phyloP scores from a whole-genome alignment of 106 monocot genomes.

The Amphibolis antarctica region DNA sequence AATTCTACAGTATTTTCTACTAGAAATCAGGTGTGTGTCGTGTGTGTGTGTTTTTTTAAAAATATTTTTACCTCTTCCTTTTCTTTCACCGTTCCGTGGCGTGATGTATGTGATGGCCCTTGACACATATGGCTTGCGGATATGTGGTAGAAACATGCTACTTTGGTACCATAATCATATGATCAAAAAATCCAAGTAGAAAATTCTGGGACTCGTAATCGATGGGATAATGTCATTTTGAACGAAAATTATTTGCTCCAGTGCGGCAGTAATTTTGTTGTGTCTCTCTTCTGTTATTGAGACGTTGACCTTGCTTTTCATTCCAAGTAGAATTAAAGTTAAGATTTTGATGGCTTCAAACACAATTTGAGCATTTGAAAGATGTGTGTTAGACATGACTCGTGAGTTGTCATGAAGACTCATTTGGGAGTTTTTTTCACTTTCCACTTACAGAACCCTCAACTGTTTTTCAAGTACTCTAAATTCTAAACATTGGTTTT shows the following conservation, averaged over 20 bases:
- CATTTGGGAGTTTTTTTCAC: not conserved
- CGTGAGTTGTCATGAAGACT: not conserved
- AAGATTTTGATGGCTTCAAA: too few species aligned
- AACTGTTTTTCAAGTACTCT: too few species aligned
- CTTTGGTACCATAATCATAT: too few species aligned
- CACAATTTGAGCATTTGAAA: not conserved
- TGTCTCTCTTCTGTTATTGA: too few species aligned
- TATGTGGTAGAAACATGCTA: not conserved
- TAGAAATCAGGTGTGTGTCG: slow-evolving; percentile 58
- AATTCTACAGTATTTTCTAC: slow-evolving; percentile 71
- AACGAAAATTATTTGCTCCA: not conserved
- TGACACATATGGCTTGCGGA: not conserved
- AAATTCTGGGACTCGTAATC: not conserved
- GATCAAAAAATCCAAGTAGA: not conserved
- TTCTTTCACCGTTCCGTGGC: not conserved
- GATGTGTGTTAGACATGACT: not conserved
- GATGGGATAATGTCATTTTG: not conserved
- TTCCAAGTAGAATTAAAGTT: too few species aligned
- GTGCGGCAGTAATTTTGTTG: too few species aligned
- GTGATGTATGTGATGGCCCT: not conserved
- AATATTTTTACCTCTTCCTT: not conserved
- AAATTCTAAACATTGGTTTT: too few species aligned
- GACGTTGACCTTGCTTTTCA: too few species aligned
- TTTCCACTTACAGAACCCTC: not conserved
- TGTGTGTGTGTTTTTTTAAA: too few species aligned